Conservation (phyloP, 257 asterid genomes). For the Marsdenia floribunda region DNA sequence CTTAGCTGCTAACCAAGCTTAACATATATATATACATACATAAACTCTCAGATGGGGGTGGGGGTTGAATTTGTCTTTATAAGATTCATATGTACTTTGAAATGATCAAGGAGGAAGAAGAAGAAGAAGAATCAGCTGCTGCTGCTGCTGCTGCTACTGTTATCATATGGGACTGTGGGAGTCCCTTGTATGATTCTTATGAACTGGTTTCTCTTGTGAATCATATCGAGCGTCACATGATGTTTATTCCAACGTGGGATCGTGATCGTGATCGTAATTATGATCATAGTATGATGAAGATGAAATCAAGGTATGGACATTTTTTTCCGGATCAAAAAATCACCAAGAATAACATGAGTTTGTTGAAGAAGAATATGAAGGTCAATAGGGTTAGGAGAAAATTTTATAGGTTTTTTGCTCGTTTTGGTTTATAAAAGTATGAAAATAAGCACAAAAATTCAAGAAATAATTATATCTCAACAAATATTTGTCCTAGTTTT, state of each 20-base stretch:
- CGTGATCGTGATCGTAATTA: background rate
- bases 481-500: background rate
- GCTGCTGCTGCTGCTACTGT: constrained; percentile 4
- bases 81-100: background rate
- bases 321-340: no score
- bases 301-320: background rate
- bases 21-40: background rate
- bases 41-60: background rate
- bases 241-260: constrained; percentile 10
- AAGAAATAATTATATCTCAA: no score
- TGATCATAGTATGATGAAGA: background rate
- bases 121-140: constrained; percentile 8
- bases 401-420: constrained; percentile 14
- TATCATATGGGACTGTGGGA: constrained; percentile 49
- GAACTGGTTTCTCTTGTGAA: constrained; percentile 34
- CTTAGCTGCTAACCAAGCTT: no score
- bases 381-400: constrained; percentile 11
- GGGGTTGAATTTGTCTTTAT: background rate
- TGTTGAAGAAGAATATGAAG: constrained; percentile 11
- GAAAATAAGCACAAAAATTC: background rate
- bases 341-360: background rate
- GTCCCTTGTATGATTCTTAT: constrained; percentile 46
- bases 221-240: constrained; percentile 34
- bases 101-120: constrained; percentile 23
- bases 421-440: constrained; percentile 19